Evolutionary conservation across 2,329 filamentous ascomycete species (phyloP).

Genomic region (Acarospora socialis): DNA sequence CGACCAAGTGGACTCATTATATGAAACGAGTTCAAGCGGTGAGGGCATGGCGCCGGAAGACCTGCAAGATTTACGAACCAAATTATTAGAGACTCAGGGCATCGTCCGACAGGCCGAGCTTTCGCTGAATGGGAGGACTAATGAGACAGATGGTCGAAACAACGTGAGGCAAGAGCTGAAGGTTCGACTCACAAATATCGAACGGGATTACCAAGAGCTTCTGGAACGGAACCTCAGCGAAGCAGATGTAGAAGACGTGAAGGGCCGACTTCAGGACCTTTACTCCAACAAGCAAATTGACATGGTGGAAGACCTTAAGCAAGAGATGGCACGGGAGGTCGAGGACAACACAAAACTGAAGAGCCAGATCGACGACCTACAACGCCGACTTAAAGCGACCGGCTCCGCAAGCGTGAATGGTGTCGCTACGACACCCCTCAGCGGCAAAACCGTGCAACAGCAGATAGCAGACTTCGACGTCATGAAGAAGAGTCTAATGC

Average conservation of each 20-base stretch:
- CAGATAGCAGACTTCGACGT: slow-evolving; percentile 97
- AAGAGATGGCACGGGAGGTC: slow-evolving; percentile 60
- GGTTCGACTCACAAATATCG: slow-evolving; percentile 55
- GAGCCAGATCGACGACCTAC: slow-evolving; percentile 64
- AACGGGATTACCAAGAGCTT: slow-evolving; percentile 72
- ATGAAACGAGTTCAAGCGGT: slow-evolving; percentile 61
- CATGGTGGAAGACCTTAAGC: slow-evolving; percentile 61
- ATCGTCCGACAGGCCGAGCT: slow-evolving; percentile 87
- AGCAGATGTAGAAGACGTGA: slow-evolving; percentile 70
- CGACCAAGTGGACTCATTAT: slow-evolving; percentile 63
- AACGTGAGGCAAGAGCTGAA: slow-evolving; percentile 59
- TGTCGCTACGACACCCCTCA: slow-evolving; percentile 39
- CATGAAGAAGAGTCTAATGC: slow-evolving; percentile 99
- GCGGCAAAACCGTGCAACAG: slow-evolving; percentile 87
- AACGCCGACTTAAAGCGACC: slow-evolving; percentile 54
- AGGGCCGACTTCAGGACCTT: slow-evolving; percentile 60
- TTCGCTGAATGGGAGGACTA: slow-evolving; percentile 57
- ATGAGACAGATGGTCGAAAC: slow-evolving; percentile 48
- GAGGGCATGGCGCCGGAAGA: slow-evolving; percentile 72
- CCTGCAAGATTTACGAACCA: slow-evolving; percentile 59
- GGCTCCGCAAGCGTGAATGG: slow-evolving; percentile 47
- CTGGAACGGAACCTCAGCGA: slow-evolving; percentile 66
- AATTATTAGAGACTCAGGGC: slow-evolving; percentile 76
- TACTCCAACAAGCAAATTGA: slow-evolving; percentile 61
- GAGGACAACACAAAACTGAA: slow-evolving; percentile 74